Evolutionary conservation across 2,329 filamentous ascomycete genomes (phyloP).

Genomic region (Ceratocystis smalleyi): DNA sequence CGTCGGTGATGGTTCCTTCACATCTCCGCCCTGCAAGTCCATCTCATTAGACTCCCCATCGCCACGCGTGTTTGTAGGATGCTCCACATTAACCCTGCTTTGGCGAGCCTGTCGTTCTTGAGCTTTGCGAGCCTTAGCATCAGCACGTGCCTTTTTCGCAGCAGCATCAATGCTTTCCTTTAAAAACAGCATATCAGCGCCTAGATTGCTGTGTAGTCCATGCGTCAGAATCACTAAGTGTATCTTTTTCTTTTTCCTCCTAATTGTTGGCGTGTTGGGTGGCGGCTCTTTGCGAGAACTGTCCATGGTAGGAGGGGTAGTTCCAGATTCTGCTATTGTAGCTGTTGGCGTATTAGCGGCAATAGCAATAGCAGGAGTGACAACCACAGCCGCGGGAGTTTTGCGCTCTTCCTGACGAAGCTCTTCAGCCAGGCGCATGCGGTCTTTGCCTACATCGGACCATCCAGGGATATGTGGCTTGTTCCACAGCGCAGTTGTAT

Average conservation of each 20-base stretch:
- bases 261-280: constrained; percentile 18
- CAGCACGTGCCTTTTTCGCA: constrained; percentile 55
- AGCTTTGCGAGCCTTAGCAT: constrained; percentile 46
- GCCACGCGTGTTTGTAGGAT: not conserved
- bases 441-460: constrained; percentile 29
- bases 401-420: constrained; percentile 10
- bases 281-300: not conserved
- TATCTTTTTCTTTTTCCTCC: constrained; percentile 54
- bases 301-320: constrained; percentile 20
- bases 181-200: constrained; percentile 89
- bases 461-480: constrained; percentile 65
- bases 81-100: not conserved
- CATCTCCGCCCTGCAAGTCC: not conserved
- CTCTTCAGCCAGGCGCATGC: constrained; percentile 17
- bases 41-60: not conserved
- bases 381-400: constrained; percentile 6
- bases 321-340: not conserved
- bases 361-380: not conserved
- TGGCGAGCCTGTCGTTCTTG: constrained; percentile 29
- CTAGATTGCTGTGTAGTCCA: constrained; percentile 86
- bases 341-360: not conserved
- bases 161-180: constrained; percentile 93
- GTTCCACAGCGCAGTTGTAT: constrained; percentile 83
- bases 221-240: constrained; percentile 89
- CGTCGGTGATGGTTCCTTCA: too few species aligned